A percentile compares a stretch with the other conserved stretches of the same genome.
These are phyloP conservation scores for Ammopiptanthus mongolicus DNA, from an alignment of 306 rosid species.

Conservation along the genomic window DNA sequence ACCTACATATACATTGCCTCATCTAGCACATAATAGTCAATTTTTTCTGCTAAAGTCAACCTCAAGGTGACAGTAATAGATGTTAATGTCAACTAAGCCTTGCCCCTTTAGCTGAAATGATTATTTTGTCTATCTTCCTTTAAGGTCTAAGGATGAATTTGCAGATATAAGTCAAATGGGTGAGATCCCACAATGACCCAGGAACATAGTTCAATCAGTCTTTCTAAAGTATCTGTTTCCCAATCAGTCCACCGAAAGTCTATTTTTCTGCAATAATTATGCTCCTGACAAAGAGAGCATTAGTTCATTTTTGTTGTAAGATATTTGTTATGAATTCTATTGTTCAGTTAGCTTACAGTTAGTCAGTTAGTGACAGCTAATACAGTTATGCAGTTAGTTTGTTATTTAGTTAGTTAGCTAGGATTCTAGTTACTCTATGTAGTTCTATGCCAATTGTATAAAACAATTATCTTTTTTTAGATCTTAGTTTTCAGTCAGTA, in stretches of 20 bases:
- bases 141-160: neutral
- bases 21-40: neutral
- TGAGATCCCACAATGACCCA: neutral
- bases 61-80: neutral
- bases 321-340: too few relatives aligned
- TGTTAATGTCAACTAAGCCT: neutral
- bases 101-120: neutral
- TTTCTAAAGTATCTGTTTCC: constrained; percentile 2
- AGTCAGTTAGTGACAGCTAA: too few relatives aligned
- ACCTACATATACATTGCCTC: neutral
- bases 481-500: too few relatives aligned
- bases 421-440: too few relatives aligned
- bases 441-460: too few relatives aligned
- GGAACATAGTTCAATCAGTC: neutral
- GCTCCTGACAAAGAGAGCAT: neutral
- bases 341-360: too few relatives aligned
- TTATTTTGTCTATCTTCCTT: neutral
- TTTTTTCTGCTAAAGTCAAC: neutral
- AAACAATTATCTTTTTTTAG: too few relatives aligned
- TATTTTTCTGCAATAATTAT: neutral
- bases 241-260: neutral
- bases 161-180: neutral
- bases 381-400: too few relatives aligned
- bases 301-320: neutral
- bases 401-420: too few relatives aligned